Evolutionary conservation across 352 stramenopile species (phyloP), one percentile per base, ranked within the genome.

Genomic region (Phytophthora tubulina): DNA sequence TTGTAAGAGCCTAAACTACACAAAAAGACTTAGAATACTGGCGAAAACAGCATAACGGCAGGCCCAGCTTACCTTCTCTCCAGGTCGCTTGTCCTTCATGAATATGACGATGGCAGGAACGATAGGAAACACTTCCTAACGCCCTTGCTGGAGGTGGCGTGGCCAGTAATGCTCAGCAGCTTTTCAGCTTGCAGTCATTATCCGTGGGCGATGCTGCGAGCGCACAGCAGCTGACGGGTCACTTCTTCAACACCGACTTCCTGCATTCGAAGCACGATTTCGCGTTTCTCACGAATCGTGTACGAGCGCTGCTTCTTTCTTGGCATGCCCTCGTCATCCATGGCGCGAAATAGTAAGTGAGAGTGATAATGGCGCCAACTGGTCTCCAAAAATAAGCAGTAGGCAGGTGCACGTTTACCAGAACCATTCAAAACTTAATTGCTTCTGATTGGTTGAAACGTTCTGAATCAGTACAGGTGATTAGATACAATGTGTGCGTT

Each of bases 21-120:
- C 21, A 57, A 30, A 45, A 46, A 9, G 5, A 46, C 11, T 46
- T 32, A 45, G 44, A 44, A 57, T 38, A 56, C 14, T 45, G n/a
- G 21, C 14, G 30, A 32, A 57, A 9, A 44, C 14, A 31, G 2
- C 15, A 5, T 15, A 44, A 44, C 6, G 15, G 6, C 14, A 6
- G 6, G 31, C 30, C 3, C 15, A 13, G 7, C 32, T 42, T 55
- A 55, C 49, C 49, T 41, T 39, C 6, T 45, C 50, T 3, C 21
- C 50, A 14, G 31, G 50, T 2, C 14, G 50, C 11, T 7, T 57
- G 32, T 57, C 31, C 32, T 57, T 57, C 50, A 57, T 57, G 32
- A 21, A 21, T 30, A 15, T 44, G 31, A 57, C 50, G n/a, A 57
- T 31, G 6, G 33, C 50, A 32, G 31, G 50, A 3, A 57, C 33